Conservation (phyloP, 495 filamentous ascomycete species). For the Cairneyella variabilis region DNA sequence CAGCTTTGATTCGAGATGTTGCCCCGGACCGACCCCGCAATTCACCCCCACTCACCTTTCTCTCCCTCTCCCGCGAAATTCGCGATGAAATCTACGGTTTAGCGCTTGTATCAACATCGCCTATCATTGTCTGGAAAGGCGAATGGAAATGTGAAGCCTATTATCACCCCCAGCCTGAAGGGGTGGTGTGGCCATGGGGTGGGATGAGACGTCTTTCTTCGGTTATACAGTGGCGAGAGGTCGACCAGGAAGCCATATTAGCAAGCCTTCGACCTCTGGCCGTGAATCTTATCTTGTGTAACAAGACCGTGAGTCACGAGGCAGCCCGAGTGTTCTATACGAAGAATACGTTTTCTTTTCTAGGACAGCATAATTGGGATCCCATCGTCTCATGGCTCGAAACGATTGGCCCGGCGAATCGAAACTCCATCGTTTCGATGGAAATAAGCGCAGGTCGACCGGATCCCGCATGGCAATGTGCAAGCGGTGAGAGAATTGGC, state of each 20-base stretch:
- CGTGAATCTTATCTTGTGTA: conserved; percentile 6
- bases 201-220: conserved; percentile 4
- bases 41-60: conserved; percentile 5
- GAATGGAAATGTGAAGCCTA: background rate
- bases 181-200: background rate
- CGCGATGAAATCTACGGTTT: conserved; percentile 9
- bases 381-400: conserved; percentile 4
- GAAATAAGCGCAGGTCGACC: conserved; percentile 1
- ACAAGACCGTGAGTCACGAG: conserved; percentile 8
- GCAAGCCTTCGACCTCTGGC: conserved; percentile 3
- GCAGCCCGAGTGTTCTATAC: conserved; percentile 2
- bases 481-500: background rate
- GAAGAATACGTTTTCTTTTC: conserved; percentile 8
- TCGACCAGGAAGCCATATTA: conserved; percentile 9
- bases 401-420: conserved; percentile 4
- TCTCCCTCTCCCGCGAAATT: conserved; percentile 7
- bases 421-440: conserved; percentile 1
- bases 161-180: conserved; percentile 3
- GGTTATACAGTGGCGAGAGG: background rate
- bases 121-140: conserved; percentile 8
- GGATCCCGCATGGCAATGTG: conserved; percentile 4
- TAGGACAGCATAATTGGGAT: conserved; percentile 8
- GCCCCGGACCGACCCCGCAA: background rate
- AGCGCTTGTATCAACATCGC: conserved; percentile 3
- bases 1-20: conserved; percentile 6